These are phyloP conservation scores for Aspergillus bombycis DNA, from an alignment of 2,329 filamentous ascomycete genomes.

Conservation along the genomic window DNA sequence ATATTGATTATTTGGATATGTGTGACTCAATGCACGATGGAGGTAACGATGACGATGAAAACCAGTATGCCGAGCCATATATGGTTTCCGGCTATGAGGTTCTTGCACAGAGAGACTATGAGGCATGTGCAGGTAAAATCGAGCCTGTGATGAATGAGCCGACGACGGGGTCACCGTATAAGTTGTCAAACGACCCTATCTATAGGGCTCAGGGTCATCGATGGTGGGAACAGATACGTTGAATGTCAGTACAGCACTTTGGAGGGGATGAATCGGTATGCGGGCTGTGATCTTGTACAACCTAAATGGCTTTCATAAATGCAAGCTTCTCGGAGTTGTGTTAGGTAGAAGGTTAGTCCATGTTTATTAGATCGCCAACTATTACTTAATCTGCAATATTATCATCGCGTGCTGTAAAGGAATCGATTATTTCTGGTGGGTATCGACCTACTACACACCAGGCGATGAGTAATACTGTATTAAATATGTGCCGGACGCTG, in stretches of 20 bases:
- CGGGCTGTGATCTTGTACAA: constrained; percentile 21
- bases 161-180: constrained; percentile 38
- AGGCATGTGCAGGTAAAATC: constrained; percentile 34
- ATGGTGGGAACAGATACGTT: constrained; percentile 41
- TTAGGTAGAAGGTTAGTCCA: background rate
- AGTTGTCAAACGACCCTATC: constrained; percentile 43
- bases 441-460: background rate
- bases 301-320: background rate
- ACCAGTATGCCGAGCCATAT: constrained; percentile 72
- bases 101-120: constrained; percentile 66
- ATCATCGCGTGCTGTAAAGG: background rate
- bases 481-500: background rate
- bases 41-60: constrained; percentile 22
- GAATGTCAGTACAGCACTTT: constrained; percentile 45
- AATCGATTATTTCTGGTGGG: background rate
- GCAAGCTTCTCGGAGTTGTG: background rate
- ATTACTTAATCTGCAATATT: background rate
- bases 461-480: background rate
- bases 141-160: constrained; percentile 25
- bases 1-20: constrained; percentile 49
- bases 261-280: constrained; percentile 35
- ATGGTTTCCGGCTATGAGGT: constrained; percentile 80
- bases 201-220: constrained; percentile 38
- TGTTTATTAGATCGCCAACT: background rate
- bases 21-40: constrained; percentile 28